Evolutionary conservation across 2,329 filamentous ascomycete genomes (phyloP).

Genomic region (Hymenoscyphus fructigenus): DNA sequence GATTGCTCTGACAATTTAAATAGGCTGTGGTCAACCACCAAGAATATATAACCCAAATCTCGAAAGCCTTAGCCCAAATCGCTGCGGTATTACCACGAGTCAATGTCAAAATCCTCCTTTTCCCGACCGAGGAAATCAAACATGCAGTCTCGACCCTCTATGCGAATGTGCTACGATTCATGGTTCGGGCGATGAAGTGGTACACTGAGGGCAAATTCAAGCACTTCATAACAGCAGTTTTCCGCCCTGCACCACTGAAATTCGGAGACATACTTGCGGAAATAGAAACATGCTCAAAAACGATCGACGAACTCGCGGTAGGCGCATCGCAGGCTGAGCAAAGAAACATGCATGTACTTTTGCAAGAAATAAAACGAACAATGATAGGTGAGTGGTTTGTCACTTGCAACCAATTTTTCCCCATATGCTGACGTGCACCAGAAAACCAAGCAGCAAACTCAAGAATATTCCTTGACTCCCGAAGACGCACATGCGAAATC

Average conservation of each 20-base stretch:
- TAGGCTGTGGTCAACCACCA: conserved; percentile 18
- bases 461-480: neutral
- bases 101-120: conserved; percentile 16
- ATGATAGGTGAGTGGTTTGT: neutral
- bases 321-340: neutral
- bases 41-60: conserved; percentile 8
- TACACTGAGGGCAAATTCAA: conserved; percentile 30
- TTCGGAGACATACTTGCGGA: conserved; percentile 24
- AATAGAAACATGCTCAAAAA: neutral
- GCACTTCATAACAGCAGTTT: conserved; percentile 26
- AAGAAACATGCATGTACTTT: conserved; percentile 3
- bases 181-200: conserved; percentile 31
- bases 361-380: neutral
- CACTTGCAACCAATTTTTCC: too few species aligned
- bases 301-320: neutral
- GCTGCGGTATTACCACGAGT: conserved; percentile 18
- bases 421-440: neutral
- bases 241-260: conserved; percentile 23
- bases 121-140: conserved; percentile 29
- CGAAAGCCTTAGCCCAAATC: conserved; percentile 13
- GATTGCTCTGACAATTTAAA: neutral
- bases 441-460: neutral
- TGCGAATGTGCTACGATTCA: conserved; percentile 32
- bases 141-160: conserved; percentile 30
- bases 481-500: conserved; percentile 8